Evolutionary conservation across 2,329 filamentous ascomycete species (phyloP), one percentile per base, ranked within the genome.

Genomic region (Beauveria sp.): DNA sequence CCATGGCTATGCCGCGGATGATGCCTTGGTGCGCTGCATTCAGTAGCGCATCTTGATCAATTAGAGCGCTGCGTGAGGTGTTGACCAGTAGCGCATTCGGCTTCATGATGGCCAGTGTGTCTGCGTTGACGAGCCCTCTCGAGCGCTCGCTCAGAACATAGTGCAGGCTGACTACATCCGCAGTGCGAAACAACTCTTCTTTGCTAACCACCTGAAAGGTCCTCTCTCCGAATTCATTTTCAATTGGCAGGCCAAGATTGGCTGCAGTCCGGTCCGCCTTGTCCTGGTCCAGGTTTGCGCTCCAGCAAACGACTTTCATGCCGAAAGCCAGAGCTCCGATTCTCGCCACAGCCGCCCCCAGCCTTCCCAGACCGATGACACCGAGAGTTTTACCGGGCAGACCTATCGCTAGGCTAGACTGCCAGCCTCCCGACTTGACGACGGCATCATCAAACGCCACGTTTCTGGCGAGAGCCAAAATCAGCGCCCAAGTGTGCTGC

Each of bases 121-220:
- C 66, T 14, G 66, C 67, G 0, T 80, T 80, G 1, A 91, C 78
- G 6, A 89, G 79, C 0, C 85, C 86, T 5, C 79, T 75, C 55
- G 83, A 87, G 26, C 88, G 77, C 34, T 85, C 81, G 28, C 83
- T 85, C 28, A 91, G 74, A 24, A 90, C 87, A 66, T 86, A 81
- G 70, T 91, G 88, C 65, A 91, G 66, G 67, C 83, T 88, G 16
- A 91, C 70, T 8, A 91, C 82, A 71, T 91, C 88, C 10, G 87
- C 80, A 0, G 69, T 68, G 18, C 69, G 68, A 64, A 90, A 88
- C 53, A 91, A 74, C 62, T 88, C 83, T 63, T 83, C 79, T 69
- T 90, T 89, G 57, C 75, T 76, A 1, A 86, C 83, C 0, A 78
- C 83, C 40, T 71, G 74, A 68, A 89, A 87, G 0, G 77, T 80